These are phyloP conservation scores for Silene uniflora DNA, from an alignment of 148 eudicot species.

Conservation along the genomic window DNA sequence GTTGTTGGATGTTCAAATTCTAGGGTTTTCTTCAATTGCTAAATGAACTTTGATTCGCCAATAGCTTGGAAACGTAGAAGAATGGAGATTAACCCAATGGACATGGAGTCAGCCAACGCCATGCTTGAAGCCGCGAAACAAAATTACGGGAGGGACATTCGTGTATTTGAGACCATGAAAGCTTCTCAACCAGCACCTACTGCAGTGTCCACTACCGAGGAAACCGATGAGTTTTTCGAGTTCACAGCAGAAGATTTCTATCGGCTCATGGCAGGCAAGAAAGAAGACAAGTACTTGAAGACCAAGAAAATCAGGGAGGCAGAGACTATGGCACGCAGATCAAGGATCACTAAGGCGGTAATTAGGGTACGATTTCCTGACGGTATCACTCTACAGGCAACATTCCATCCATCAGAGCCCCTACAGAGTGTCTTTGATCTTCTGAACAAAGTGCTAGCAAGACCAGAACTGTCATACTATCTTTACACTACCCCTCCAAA, in stretches of 20 bases:
- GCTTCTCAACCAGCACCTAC: slow-evolving; percentile 40
- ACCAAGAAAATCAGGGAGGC: slow-evolving; percentile 79
- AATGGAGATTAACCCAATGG: slow-evolving; percentile 26
- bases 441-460: slow-evolving; percentile 53
- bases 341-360: slow-evolving; percentile 59
- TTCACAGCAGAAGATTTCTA: slow-evolving; percentile 75
- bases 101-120: slow-evolving; percentile 24
- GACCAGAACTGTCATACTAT: slow-evolving; percentile 72
- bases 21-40: slow-evolving; percentile 28
- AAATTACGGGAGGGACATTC: slow-evolving; percentile 68
- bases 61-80: slow-evolving; percentile 34
- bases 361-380: slow-evolving; percentile 83
- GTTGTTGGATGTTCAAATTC: slow-evolving; percentile 13
- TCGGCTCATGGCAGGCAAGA: slow-evolving; percentile 49
- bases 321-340: slow-evolving; percentile 69
- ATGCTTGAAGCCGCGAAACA: slow-evolving; percentile 65
- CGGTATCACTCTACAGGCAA: slow-evolving; percentile 63
- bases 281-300: slow-evolving; percentile 76
- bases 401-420: slow-evolving; percentile 79
- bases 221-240: slow-evolving; percentile 69
- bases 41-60: slow-evolving; percentile 36
- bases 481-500: slow-evolving; percentile 89
- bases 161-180: slow-evolving; percentile 55
- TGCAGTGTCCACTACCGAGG: slow-evolving; percentile 43
- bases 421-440: slow-evolving; percentile 67